These are phyloP conservation scores for Pseudonitzschia multiseries DNA, from an alignment of 108 stramenopile genomes.

Conservation along the genomic window DNA sequence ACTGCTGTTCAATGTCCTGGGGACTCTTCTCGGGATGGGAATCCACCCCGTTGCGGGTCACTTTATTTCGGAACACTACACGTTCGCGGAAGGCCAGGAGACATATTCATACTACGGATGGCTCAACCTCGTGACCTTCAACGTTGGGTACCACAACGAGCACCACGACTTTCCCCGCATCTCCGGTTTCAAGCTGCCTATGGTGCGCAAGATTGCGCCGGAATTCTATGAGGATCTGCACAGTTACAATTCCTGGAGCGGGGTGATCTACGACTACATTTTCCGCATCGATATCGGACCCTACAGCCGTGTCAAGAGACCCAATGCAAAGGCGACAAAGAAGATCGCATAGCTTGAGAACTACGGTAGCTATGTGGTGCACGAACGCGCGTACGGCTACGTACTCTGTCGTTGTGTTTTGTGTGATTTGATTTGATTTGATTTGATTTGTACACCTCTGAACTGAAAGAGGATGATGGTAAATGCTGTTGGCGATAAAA, in stretches of 20 bases:
- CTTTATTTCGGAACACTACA: conserved; percentile 95
- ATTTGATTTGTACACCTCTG: too few species aligned
- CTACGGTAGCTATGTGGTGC: too few species aligned
- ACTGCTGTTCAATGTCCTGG: conserved; percentile 74
- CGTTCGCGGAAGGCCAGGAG: conserved; percentile 82
- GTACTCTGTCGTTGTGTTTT: too few species aligned
- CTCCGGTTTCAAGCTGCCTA: conserved; percentile 73
- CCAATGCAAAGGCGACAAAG: conserved; percentile 5
- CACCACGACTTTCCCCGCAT: conserved; percentile 96
- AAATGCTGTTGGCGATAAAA: too few species aligned
- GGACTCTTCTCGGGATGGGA: conserved; percentile 83
- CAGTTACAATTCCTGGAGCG: conserved; percentile 77
- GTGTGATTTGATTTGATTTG: too few species aligned
- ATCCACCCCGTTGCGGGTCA: conserved; percentile 96
- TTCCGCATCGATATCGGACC: conserved; percentile 70
- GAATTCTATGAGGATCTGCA: conserved; percentile 91
- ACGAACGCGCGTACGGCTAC: too few species aligned
- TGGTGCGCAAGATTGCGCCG: conserved; percentile 75
- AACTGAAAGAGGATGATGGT: too few species aligned
- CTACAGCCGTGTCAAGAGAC: conserved; percentile 77
- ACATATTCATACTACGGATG: conserved; percentile 90
- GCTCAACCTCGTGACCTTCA: conserved; percentile 89
- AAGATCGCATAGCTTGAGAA: neutral
- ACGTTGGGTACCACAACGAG: conserved; percentile 97
- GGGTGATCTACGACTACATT: conserved; percentile 87